A percentile compares a stretch with the other conserved stretches of the same genome.
Evolutionary conservation across 31 red algal species (phyloP).

Genomic region (Endocladia muricata): DNA sequence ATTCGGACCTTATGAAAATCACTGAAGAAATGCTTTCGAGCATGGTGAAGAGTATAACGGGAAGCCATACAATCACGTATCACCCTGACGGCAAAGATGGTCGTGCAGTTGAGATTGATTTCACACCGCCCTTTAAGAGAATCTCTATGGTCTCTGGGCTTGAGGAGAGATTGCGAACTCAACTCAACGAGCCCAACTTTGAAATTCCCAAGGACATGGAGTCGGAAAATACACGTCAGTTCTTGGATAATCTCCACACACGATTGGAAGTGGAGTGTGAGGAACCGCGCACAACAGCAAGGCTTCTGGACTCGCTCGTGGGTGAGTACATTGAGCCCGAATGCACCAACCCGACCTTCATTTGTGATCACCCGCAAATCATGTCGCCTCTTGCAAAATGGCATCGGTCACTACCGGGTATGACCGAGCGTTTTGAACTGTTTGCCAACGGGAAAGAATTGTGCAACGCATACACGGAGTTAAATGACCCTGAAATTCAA

Average conservation of each 20-base stretch:
- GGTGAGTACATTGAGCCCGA: slow-evolving; percentile 89
- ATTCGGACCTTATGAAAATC: slow-evolving; percentile 90
- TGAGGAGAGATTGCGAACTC: slow-evolving; percentile 47
- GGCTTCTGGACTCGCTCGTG: slow-evolving; percentile 87
- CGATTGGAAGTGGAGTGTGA: slow-evolving; percentile 69
- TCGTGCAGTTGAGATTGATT: slow-evolving; percentile 75
- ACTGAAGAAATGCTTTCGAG: slow-evolving; percentile 81
- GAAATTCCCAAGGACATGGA: slow-evolving; percentile 63
- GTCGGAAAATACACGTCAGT: slow-evolving; percentile 29
- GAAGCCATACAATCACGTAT: slow-evolving; percentile 67
- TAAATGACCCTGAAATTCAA: slow-evolving; percentile 96
- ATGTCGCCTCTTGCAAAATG: slow-evolving; percentile 97
- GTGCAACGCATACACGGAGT: slow-evolving; percentile 94
- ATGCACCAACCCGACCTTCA: slow-evolving; percentile 92
- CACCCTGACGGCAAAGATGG: slow-evolving; percentile 77
- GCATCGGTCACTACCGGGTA: slow-evolving; percentile 68
- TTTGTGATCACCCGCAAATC: slow-evolving; percentile 96
- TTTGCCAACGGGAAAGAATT: slow-evolving; percentile 94
- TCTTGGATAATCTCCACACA: slow-evolving; percentile 63
- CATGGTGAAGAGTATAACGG: slow-evolving; percentile 76
- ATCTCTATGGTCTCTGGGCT: slow-evolving; percentile 88
- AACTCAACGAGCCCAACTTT: slow-evolving; percentile 24
- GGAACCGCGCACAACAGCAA: slow-evolving; percentile 77
- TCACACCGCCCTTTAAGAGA: slow-evolving; percentile 85
- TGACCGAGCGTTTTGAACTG: slow-evolving; percentile 96